Conservation (phyloP, 345 rosid genomes). For the Lenwebbia sp. region DNA sequence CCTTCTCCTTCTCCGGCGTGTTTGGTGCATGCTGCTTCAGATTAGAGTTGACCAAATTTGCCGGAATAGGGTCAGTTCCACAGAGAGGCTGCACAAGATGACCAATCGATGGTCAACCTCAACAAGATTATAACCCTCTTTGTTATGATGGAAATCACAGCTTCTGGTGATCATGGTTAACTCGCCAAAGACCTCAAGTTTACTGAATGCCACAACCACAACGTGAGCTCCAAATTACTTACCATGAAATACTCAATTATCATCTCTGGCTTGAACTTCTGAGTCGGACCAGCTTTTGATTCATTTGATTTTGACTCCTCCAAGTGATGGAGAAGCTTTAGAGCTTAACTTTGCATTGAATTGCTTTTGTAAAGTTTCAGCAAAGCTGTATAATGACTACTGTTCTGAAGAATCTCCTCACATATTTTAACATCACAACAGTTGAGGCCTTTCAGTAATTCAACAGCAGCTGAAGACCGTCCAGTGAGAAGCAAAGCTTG, state of each 20-base stretch:
- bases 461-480: conserved; percentile 68
- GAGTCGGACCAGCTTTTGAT: conserved; percentile 23
- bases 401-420: conserved; percentile 72
- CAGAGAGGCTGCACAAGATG: conserved; percentile 67
- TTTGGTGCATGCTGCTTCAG: conserved; percentile 85
- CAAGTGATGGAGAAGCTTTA: conserved; percentile 61
- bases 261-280: conserved; percentile 63
- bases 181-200: not conserved
- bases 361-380: conserved; percentile 70
- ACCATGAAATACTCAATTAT: conserved; percentile 91
- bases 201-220: not conserved
- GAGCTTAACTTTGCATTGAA: conserved; percentile 85
- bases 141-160: not conserved
- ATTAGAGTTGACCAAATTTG: conserved; percentile 87
- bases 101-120: not conserved
- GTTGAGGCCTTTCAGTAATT: conserved; percentile 67
- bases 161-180: not conserved
- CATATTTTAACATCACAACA: conserved; percentile 74
- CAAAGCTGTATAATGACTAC: conserved; percentile 48
- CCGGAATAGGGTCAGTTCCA: conserved; percentile 80
- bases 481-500: conserved; percentile 91
- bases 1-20: conserved; percentile 52
- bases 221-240: not conserved
- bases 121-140: not conserved
- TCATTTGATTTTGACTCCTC: conserved; percentile 58